A percentile compares a stretch with the other conserved stretches of the same genome.
These are phyloP conservation scores for Albophoma yamanashiensis DNA, from an alignment of 2,329 filamentous ascomycete genomes.

Conservation along the genomic window DNA sequence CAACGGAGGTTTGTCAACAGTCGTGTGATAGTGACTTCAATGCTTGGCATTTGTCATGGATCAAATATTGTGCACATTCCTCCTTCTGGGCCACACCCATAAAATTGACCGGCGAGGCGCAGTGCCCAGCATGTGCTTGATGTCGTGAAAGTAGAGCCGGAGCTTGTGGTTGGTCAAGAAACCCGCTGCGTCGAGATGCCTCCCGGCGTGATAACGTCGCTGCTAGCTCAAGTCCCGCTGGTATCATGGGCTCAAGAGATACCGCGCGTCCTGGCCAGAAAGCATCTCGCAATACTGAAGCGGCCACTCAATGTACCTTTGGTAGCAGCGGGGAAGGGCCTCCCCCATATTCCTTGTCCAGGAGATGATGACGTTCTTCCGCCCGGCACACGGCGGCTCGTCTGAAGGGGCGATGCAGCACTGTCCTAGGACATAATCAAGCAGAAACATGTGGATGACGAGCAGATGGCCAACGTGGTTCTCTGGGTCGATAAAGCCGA, in stretches of 20 bases:
- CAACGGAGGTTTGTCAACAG: neutral
- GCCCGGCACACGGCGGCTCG: conserved; percentile 10
- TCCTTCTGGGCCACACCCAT: neutral
- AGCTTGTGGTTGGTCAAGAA: neutral
- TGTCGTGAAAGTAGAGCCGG: neutral
- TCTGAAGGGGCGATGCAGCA: conserved; percentile 10
- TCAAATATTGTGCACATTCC: too few relatives aligned
- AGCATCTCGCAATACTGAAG: conserved; percentile 12
- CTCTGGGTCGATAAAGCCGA: conserved; percentile 15
- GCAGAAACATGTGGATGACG: conserved; percentile 24
- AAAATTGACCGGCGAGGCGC: neutral
- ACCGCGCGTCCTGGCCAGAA: conserved; percentile 10
- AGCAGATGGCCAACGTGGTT: conserved; percentile 22
- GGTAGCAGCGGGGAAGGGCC: conserved; percentile 8
- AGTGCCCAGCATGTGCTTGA: neutral
- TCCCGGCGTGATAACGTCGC: neutral
- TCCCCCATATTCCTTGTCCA: conserved; percentile 12
- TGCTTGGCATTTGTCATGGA: neutral
- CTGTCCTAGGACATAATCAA: conserved; percentile 16
- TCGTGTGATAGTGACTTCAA: neutral
- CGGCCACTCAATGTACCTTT: conserved; percentile 10
- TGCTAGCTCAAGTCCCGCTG: neutral
- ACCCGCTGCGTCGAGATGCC: neutral
- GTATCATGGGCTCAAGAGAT: conserved; percentile 14
- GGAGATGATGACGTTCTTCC: conserved; percentile 13